These are phyloP conservation scores for Chaetomium globosum DNA, from an alignment of 2,329 filamentous ascomycete genomes.

Conservation along the genomic window DNA sequence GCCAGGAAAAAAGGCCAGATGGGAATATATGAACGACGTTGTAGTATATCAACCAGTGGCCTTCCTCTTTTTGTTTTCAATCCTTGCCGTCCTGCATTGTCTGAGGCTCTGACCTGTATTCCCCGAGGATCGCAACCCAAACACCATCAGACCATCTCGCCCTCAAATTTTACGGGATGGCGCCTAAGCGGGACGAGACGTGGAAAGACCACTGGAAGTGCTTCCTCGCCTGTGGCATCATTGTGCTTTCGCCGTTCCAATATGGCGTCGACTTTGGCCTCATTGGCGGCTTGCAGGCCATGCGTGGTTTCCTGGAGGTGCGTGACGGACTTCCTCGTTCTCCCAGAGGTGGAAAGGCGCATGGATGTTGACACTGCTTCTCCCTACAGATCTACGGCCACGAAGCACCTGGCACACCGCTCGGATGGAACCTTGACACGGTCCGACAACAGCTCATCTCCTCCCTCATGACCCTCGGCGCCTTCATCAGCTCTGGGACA, in stretches of 20 bases:
- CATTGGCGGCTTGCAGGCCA: constrained; percentile 53
- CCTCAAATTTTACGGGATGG: constrained; percentile 12
- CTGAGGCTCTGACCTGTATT: not conserved
- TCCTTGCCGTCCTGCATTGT: constrained; percentile 1
- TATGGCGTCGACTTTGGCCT: constrained; percentile 55
- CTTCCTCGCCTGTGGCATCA: constrained; percentile 50
- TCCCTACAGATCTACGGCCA: constrained; percentile 44
- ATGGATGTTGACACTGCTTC: not conserved
- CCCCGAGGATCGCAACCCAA: not conserved
- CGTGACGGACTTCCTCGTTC: not conserved
- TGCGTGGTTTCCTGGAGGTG: constrained; percentile 50
- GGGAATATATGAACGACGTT: constrained; percentile 3
- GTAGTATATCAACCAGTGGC: constrained; percentile 3
- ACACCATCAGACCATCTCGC: not conserved
- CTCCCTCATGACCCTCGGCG: constrained; percentile 52
- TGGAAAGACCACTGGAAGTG: constrained; percentile 50
- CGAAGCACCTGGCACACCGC: constrained; percentile 40
- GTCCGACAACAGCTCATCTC: constrained; percentile 53
- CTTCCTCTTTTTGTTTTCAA: not conserved
- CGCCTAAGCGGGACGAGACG: constrained; percentile 22
- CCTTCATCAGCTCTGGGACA: constrained; percentile 49
- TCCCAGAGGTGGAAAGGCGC: too few species aligned
- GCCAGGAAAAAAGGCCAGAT: constrained; percentile 1
- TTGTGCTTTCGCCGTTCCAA: constrained; percentile 52
- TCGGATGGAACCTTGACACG: constrained; percentile 51